Conservation (phyloP, 2,329 filamentous ascomycete genomes). For the Aspergillus floridensis region DNA sequence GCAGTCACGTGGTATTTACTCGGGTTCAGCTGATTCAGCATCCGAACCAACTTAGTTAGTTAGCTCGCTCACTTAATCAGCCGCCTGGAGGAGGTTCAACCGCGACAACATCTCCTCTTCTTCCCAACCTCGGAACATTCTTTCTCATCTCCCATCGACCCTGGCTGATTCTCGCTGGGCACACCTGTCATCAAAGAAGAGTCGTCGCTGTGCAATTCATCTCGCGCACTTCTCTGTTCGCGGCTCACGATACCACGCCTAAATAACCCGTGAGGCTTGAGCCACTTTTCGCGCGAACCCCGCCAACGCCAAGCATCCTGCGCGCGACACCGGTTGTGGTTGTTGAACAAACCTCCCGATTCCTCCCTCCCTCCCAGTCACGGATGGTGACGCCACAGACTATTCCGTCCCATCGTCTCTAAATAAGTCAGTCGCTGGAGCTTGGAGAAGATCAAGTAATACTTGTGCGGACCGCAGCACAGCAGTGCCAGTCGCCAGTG, state of each 20-base stretch:
- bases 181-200: neutral
- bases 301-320: slow-evolving; percentile 26
- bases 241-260: neutral
- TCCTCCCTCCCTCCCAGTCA: slow-evolving; percentile 4
- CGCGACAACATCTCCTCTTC: slow-evolving; percentile 12
- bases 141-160: slow-evolving; percentile 4
- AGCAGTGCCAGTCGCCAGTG: slow-evolving; percentile 29
- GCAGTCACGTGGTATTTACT: slow-evolving; percentile 15
- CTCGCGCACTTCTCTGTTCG: neutral
- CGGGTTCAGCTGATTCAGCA: slow-evolving; percentile 13
- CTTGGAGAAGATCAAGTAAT: slow-evolving; percentile 34
- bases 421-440: slow-evolving; percentile 23
- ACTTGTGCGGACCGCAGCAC: slow-evolving; percentile 30
- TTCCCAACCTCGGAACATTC: slow-evolving; percentile 3
- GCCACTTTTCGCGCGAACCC: slow-evolving; percentile 27
- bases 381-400: slow-evolving; percentile 17
- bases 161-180: neutral
- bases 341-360: slow-evolving; percentile 16
- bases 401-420: slow-evolving; percentile 14
- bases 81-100: neutral
- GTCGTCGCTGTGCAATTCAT: neutral
- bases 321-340: slow-evolving; percentile 24
- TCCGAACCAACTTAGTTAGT: neutral
- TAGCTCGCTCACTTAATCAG: neutral
- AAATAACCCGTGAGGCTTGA: slow-evolving; percentile 1